Evolutionary conservation across 2,329 filamentous ascomycete species (phyloP).

Genomic region (Diplodia sapinea): DNA sequence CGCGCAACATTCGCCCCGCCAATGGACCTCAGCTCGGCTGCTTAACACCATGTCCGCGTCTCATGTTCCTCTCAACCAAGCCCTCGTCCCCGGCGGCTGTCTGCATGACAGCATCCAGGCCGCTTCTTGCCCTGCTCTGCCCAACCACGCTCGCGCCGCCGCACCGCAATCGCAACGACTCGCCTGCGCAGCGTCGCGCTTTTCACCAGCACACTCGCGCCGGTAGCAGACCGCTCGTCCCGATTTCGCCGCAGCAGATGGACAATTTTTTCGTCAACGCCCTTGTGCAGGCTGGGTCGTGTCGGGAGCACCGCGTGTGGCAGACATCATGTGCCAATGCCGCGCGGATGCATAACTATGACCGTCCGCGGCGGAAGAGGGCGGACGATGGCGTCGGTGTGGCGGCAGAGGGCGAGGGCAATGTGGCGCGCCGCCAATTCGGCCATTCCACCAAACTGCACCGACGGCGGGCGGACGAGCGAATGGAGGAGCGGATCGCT

Average conservation of each 20-base stretch:
- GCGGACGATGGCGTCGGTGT: slow-evolving; percentile 21
- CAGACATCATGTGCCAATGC: slow-evolving; percentile 3
- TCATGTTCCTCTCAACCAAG: slow-evolving; percentile 66
- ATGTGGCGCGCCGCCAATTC: slow-evolving; percentile 19
- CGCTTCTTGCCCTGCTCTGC: slow-evolving; percentile 44
- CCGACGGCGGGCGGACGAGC: background rate
- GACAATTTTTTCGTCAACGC: slow-evolving; percentile 61
- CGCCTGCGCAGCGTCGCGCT: slow-evolving; percentile 30
- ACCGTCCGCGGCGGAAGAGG: slow-evolving; percentile 37
- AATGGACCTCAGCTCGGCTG: slow-evolving; percentile 10
- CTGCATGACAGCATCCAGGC: slow-evolving; percentile 51
- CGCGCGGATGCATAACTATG: slow-evolving; percentile 32
- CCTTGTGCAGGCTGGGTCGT: slow-evolving; percentile 59
- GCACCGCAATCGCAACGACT: slow-evolving; percentile 19
- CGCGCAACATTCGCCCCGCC: slow-evolving; percentile 7
- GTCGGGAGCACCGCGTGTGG: slow-evolving; percentile 52
- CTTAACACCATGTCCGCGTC: slow-evolving; percentile 64
- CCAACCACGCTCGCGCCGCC: slow-evolving; percentile 33
- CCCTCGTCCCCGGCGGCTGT: slow-evolving; percentile 59
- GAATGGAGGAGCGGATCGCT: no score
- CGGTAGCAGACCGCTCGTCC: slow-evolving; percentile 31
- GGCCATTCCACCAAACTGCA: slow-evolving; percentile 24
- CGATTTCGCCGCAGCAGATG: slow-evolving; percentile 47
- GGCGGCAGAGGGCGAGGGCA: slow-evolving; percentile 11
- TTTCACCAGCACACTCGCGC: slow-evolving; percentile 34